These are phyloP conservation scores for Paraglomus brasilianum DNA, from an alignment of 192 early-diverging fungal species.

Conservation along the genomic window DNA sequence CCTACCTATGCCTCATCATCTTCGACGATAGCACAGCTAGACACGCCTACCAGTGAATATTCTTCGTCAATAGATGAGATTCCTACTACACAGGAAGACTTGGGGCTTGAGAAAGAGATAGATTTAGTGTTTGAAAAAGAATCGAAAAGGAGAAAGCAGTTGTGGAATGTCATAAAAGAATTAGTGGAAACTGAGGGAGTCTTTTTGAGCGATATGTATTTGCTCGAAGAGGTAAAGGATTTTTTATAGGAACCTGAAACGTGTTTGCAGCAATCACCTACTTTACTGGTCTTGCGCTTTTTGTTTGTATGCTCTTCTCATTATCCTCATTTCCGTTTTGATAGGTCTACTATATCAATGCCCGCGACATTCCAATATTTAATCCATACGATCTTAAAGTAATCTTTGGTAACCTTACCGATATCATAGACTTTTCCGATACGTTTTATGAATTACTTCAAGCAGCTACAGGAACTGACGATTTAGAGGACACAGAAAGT, in stretches of 20 bases:
- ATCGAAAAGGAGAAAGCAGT: constrained; percentile 4
- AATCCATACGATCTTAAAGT: constrained; percentile 62
- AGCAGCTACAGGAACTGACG: constrained; percentile 47
- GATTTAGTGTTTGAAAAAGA: neutral
- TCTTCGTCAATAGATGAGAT: too few relatives aligned
- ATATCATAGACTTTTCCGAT: constrained; percentile 65
- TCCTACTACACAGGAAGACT: too few relatives aligned
- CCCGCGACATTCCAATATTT: constrained; percentile 40
- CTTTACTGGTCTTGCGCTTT: neutral
- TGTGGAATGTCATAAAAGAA: constrained; percentile 31
- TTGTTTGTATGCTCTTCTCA: neutral
- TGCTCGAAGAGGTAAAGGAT: constrained; percentile 14
- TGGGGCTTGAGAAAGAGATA: too few relatives aligned
- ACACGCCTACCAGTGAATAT: too few relatives aligned
- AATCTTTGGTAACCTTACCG: constrained; percentile 78
- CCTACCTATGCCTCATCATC: too few relatives aligned
- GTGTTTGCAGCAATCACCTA: neutral
- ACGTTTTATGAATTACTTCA: constrained; percentile 67
- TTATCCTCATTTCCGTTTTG: neutral
- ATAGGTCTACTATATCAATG: constrained; percentile 29
- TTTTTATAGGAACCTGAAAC: neutral
- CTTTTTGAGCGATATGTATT: constrained; percentile 23
- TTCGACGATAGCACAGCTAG: too few relatives aligned
- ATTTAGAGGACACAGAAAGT: constrained; percentile 33
- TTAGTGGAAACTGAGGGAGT: constrained; percentile 25